Evolutionary conservation across 805 yeast species (phyloP), one percentile per base, ranked within the genome.

Genomic region (Zygotorulaspora chibaensis): DNA sequence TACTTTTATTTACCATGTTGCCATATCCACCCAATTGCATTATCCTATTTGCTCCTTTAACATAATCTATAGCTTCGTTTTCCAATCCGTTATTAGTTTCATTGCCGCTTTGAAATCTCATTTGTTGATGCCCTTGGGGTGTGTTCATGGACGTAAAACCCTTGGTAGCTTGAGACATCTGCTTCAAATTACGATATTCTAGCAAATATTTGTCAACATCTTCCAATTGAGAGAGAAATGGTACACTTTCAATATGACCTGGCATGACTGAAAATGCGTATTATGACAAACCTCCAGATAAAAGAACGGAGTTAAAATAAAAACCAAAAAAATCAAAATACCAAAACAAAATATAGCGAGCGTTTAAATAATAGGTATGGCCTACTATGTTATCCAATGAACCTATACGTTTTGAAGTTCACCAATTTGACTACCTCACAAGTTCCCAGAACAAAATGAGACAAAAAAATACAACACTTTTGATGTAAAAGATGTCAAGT

Each of bases 211-310:
- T 60, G 20, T 65, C 63, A 54, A 66, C 58, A 46, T 66, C 69
- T 41, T 66, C 70, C 18, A 55, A 39, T 46, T 66, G 70, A 16
- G 67, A 63, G 16, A 62, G 51, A 51, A 63, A 66, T 26, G 70
- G 63, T 27, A 60, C 51, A 44, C 58, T 56, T 9, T 55, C 56
- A 11, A 62, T 54, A 45, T 56, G 45, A 35, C 67, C 65, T 15
- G 67, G 65, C 67, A 62, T 62, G 15, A 18, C 28, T 31, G 25
- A 38, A n/a, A 12, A 20, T 6, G 27, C 12, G 17, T 26, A 12
- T 25, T 26, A 16, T 8, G 17, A 15, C 18, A 25, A 25, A 37
- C 29, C 13, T n/a, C 31, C 18, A 26, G 30, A 38, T 23, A 38
- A 25, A 25, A 5, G 7, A 20, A 20, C 25, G 25, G 25, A 20